Percentiles rank a stretch among this genome's conserved stretches.
phyloP scores from a whole-genome alignment of 495 filamentous ascomycete species.

The Annulohypoxylon moriforme region DNA sequence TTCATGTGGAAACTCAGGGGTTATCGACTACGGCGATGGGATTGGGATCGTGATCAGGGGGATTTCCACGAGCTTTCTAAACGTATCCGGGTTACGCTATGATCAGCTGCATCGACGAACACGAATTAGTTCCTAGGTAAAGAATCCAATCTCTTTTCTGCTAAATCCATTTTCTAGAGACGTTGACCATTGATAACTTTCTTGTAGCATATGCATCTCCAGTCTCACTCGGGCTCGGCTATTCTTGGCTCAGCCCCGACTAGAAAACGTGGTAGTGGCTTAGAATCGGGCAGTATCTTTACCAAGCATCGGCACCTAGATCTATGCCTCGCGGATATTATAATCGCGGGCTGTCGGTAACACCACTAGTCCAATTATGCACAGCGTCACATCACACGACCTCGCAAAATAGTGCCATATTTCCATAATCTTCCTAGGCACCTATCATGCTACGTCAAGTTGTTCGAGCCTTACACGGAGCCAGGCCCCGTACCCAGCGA shows the following conservation, averaged over 20 bases:
- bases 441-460: neutral
- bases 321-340: neutral
- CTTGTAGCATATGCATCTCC: neutral
- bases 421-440: neutral
- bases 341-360: neutral
- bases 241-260: neutral
- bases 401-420: no score
- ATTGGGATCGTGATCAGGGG: neutral
- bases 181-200: neutral
- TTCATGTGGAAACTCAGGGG: neutral
- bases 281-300: neutral
- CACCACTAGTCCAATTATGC: neutral
- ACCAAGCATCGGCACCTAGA: neutral
- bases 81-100: neutral
- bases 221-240: neutral
- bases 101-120: neutral
- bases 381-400: neutral
- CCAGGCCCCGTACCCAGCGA: constrained; percentile 57
- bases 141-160: neutral
- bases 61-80: neutral
- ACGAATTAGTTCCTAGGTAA: no score
- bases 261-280: neutral
- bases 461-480: constrained; percentile 38
- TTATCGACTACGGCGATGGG: neutral
- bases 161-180: neutral